Base-by-base conservation (phyloP, 1,284 basidiomycete genomes). In the Caloboletus firmus region DNA sequence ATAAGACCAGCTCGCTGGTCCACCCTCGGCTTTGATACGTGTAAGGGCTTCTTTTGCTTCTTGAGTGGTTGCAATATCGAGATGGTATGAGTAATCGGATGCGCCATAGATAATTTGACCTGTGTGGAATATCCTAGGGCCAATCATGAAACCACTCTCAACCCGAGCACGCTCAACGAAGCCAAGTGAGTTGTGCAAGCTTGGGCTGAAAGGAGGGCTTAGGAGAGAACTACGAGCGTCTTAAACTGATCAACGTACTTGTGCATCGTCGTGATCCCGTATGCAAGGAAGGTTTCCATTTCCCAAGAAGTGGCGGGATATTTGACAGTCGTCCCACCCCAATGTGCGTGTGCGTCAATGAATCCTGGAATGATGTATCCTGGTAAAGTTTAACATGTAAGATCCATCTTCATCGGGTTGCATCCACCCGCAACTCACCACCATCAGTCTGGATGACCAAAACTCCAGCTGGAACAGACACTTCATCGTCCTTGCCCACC, bases 181-280 rank as follows among this genome's bases (percentile, higher is more conserved):
- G 13, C 79, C 81, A 26, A 77, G 72, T 0, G 84, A 83, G 54
- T 78, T 86, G 57, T 80, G 76, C 41, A 82, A 73, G 59, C 84
- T 88, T 5, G 86, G 86, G 60, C 86, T 88, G 37, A 28, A 55
- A 34, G n/a, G 20, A 49, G 12, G 1, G 20, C 7, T 62, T 35
- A 55, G 48, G 9, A 5, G 6, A 24, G 17, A 40, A 5, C 7
- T 22, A 22, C 40, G 5, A 18, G 13, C 20, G 22, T 34, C 13
- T 36, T 49, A 15, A 26, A 17, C 15, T 17, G 13, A 49, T 22
- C 30, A 15, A 68, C 77, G 51, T 61, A 89, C 85, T 89, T 89
- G 74, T 89, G 87, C 53, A 89, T 62, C 2, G 87, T 88, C 0
- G 87, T 89, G 9, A 89, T 79, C n/a, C 87, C 87, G 60, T 88